Evolutionary conservation across 2,329 filamentous ascomycete genomes (phyloP), one percentile per base, ranked within the genome.

Genomic region (Verticillium zaregamsianum): DNA sequence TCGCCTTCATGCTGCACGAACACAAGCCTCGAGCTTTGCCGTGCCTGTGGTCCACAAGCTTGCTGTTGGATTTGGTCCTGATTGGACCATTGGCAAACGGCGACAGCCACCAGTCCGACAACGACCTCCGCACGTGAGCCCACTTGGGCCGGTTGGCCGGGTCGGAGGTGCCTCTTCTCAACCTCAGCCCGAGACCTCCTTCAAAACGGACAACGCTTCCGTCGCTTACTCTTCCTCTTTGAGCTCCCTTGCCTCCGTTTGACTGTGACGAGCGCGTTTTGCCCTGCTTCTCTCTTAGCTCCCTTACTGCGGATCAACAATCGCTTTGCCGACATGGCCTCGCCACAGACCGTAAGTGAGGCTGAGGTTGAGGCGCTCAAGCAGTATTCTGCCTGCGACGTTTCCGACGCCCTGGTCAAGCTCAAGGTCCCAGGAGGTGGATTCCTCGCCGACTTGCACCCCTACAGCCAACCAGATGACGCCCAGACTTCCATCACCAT

Each of bases 321-420:
- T 14, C 20, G 11, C 12, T 23, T n/a, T 12, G 1, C 20, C 45
- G 20, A 12, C 20, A 52, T 52, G 45, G 45, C 45, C 28, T 57
- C 56, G 15, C 11, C 23, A 23, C 40, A 33, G 17, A 14, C 58
- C 28, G 12, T 12, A 35, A 54, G 28, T 9, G 59, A 60, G 17
- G 55, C 32, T 5, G 39, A 55, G 20, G 40, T 66, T 55, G 33
- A 49, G n/a, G 56, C 64, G 39, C 74, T 79, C 28, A 68, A 66
- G 62, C 67, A 72, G 40, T 81, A 80, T 67, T 75, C 74, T 20
- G 78, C 80, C 40, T 83, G 80, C 71, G 80, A 91, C 80, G 79
- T 92, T 63, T 90, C 90, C 12, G 90, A 93, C 72, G 89, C 89
- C 6, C 81, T 93, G 2, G 80, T 91, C 61, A 90, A 89, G 69